Evolutionary conservation across 106 monocot species (phyloP).

Genomic region (Apostasia ramifera): DNA sequence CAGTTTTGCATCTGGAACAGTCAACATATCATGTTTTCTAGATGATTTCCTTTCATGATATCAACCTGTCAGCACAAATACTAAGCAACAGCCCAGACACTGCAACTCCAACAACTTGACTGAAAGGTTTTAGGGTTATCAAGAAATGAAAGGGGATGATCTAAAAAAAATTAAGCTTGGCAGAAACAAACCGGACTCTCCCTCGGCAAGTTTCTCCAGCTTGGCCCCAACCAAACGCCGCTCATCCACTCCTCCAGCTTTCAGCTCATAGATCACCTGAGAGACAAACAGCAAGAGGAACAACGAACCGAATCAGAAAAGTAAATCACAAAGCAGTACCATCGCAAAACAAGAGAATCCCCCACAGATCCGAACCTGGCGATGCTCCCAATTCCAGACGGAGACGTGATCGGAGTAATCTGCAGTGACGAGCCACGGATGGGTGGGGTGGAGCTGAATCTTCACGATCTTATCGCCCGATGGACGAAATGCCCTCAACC

Average conservation of each 20-base stretch:
- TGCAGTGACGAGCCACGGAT: slow-evolving; percentile 95
- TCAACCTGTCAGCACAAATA: too few species aligned
- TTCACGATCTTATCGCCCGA: slow-evolving; percentile 84
- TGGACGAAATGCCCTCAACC: slow-evolving; percentile 86
- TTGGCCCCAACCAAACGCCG: slow-evolving; percentile 24
- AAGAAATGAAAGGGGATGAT: too few species aligned
- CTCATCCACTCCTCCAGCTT: slow-evolving; percentile 88
- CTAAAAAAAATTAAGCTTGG: too few species aligned
- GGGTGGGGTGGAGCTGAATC: slow-evolving; percentile 97
- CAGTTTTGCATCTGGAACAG: too few species aligned
- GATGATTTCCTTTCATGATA: too few species aligned
- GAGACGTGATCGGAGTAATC: slow-evolving; percentile 93
- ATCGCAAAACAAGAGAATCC: neutral
- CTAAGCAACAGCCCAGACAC: too few species aligned
- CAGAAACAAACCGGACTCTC: slow-evolving; percentile 63
- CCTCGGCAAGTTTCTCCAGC: slow-evolving; percentile 95
- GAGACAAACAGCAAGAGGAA: neutral
- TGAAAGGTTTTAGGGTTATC: too few species aligned
- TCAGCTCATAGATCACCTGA: slow-evolving; percentile 94
- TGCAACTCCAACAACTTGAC: too few species aligned
- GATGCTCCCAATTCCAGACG: slow-evolving; percentile 99
- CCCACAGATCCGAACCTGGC: slow-evolving; percentile 46
- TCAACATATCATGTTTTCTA: too few species aligned
- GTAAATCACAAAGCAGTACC: neutral
- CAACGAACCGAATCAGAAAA: neutral